Percentiles rank a stretch among this genome's conserved stretches.
Conservation (phyloP, 352 stramenopile species). For the Blastocystis sp. region DNA sequence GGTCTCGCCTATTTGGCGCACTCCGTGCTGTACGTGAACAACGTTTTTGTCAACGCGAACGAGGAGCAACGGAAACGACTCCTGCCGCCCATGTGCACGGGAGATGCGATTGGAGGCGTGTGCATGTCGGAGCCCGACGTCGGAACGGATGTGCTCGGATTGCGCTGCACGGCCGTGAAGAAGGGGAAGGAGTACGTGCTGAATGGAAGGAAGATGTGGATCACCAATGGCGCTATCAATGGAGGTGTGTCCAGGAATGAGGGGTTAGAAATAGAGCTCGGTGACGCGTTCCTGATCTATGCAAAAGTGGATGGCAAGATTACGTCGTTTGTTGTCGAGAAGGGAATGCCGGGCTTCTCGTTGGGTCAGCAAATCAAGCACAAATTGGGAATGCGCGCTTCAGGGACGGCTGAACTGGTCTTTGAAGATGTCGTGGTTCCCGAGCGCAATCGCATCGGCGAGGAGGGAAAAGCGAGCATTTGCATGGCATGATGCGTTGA, state of each 20-base stretch:
- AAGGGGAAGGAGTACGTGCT: conserved; percentile 88
- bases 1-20: conserved; percentile 93
- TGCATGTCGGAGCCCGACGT: conserved; percentile 96
- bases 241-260: conserved; percentile 76
- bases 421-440: conserved; percentile 93
- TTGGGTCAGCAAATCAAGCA: conserved; percentile 96
- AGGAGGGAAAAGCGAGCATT: conserved; percentile 82
- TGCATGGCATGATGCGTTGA: conserved; percentile 82
- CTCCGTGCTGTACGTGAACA: conserved; percentile 81
- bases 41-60: conserved; percentile 77
- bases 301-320: conserved; percentile 83
- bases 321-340: conserved; percentile 96
- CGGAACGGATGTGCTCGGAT: conserved; percentile 83
- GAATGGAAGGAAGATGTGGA: conserved; percentile 96
- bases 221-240: conserved; percentile 97
- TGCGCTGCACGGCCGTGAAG: conserved; percentile 82
- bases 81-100: conserved; percentile 88
- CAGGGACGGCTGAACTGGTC: conserved; percentile 95
- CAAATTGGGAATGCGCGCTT: conserved; percentile 96
- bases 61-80: conserved; percentile 76
- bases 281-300: conserved; percentile 97
- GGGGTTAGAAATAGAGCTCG: conserved; percentile 83
- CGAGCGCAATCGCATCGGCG: conserved; percentile 88
- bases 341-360: conserved; percentile 91
- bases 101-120: conserved; percentile 94